Percentiles rank a stretch among this genome's conserved stretches.
Evolutionary conservation across 2,329 filamentous ascomycete genomes (phyloP).

Genomic region (Aureobasidium sp.): DNA sequence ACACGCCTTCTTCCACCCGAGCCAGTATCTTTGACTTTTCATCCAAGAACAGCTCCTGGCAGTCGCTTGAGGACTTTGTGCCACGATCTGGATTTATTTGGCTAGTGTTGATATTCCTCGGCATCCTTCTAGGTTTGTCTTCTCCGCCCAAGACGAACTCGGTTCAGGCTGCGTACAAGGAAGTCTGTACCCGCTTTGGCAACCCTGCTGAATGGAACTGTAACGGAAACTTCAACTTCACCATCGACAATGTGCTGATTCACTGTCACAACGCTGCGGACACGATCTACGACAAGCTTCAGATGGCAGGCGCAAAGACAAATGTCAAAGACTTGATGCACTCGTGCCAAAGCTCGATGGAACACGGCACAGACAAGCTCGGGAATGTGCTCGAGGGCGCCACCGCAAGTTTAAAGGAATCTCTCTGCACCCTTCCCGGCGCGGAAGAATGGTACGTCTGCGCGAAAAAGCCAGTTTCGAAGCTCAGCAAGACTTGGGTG

Average conservation of each 20-base stretch:
- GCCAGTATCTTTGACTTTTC: not conserved
- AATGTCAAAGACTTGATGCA: not conserved
- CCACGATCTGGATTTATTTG: not conserved
- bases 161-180: not conserved
- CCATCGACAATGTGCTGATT: not conserved
- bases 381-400: not conserved
- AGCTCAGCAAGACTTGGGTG: not conserved
- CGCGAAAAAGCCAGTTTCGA: not conserved
- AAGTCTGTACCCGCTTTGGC: not conserved
- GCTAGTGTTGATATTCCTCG: not conserved
- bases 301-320: not conserved
- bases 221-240: not conserved
- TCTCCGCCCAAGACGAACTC: not conserved
- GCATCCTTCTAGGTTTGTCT: not conserved
- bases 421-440: not conserved
- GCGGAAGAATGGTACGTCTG: not conserved
- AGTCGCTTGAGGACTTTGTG: not conserved
- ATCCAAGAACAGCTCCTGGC: not conserved
- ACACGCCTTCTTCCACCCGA: not conserved
- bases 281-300: not conserved
- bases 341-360: not conserved
- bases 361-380: not conserved
- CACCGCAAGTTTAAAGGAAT: not conserved
- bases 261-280: not conserved
- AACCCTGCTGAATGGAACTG: not conserved